These are phyloP conservation scores for Plasmodium blacklocki DNA, from an alignment of 169 alveolate species.

Conservation along the genomic window DNA sequence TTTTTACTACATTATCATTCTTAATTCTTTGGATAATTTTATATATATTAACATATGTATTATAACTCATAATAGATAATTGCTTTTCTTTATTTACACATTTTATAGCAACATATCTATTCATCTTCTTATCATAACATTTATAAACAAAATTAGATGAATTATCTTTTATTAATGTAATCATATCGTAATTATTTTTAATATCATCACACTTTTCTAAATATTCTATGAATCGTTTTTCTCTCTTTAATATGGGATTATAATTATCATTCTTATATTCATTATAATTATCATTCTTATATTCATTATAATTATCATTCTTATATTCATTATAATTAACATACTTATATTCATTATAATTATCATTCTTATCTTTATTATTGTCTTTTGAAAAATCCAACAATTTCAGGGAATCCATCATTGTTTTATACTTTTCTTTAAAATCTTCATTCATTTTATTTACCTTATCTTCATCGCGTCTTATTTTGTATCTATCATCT, in stretches of 20 bases:
- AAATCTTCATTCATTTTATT: background rate
- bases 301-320: background rate
- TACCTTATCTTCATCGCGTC: background rate
- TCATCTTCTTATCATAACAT: conserved; percentile 39
- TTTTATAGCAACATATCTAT: conserved; percentile 49
- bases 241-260: background rate
- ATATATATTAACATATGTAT: conserved; percentile 47
- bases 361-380: background rate
- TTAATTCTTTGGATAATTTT: conserved; percentile 46
- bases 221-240: conserved; percentile 19
- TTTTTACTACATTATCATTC: conserved; percentile 53
- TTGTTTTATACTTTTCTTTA: background rate
- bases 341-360: background rate
- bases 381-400: background rate
- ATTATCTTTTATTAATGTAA: conserved; percentile 46
- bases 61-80: conserved; percentile 69
- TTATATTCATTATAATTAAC: background rate
- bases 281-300: background rate
- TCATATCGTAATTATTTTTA: conserved; percentile 34
- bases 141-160: conserved; percentile 45
- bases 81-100: conserved; percentile 63
- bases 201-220: conserved; percentile 58
- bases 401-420: background rate
- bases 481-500: background rate
- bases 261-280: background rate